A percentile compares a stretch with the other conserved stretches of the same genome.
These are phyloP conservation scores for Aeschynomene evenia DNA, from an alignment of 306 rosid species.

Conservation along the genomic window DNA sequence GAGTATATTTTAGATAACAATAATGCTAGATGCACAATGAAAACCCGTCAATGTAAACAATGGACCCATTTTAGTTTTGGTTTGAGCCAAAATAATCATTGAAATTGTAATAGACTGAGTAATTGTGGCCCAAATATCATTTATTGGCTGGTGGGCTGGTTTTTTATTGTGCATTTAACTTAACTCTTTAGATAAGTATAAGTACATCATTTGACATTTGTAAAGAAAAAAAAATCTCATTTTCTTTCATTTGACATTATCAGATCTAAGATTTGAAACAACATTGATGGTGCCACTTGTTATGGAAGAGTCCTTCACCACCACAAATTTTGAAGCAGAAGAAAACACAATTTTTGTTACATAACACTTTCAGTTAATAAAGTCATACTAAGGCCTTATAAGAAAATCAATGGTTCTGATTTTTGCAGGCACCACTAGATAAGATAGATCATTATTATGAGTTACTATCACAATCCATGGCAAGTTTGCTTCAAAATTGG, in stretches of 20 bases:
- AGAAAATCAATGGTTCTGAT: constrained; percentile 25
- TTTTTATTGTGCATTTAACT: too few relatives aligned
- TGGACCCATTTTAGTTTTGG: too few relatives aligned
- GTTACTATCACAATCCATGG: constrained; percentile 33
- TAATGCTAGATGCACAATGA: too few relatives aligned
- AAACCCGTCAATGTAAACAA: too few relatives aligned
- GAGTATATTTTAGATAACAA: too few relatives aligned
- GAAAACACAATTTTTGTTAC: constrained; percentile 20
- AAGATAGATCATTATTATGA: constrained; percentile 24
- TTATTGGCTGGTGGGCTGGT: too few relatives aligned
- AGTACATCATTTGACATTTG: too few relatives aligned
- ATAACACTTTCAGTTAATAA: constrained; percentile 16
- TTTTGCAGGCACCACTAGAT: constrained; percentile 15
- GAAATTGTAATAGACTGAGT: too few relatives aligned
- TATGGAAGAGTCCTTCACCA: constrained; percentile 8
- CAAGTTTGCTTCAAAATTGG: constrained; percentile 23
- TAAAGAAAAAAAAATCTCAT: not conserved
- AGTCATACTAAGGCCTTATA: constrained; percentile 17
- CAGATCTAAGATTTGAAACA: constrained; percentile 24
- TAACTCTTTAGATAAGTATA: too few relatives aligned
- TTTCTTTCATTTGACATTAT: constrained; percentile 18
- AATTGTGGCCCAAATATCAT: too few relatives aligned
- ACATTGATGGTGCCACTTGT: constrained; percentile 13
- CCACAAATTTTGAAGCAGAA: constrained; percentile 38
- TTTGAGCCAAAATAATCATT: too few relatives aligned